Percentiles rank a stretch among this genome's conserved stretches.
Conservation (phyloP, 2,329 filamentous ascomycete species). For the Cladorrhinum sp. region DNA sequence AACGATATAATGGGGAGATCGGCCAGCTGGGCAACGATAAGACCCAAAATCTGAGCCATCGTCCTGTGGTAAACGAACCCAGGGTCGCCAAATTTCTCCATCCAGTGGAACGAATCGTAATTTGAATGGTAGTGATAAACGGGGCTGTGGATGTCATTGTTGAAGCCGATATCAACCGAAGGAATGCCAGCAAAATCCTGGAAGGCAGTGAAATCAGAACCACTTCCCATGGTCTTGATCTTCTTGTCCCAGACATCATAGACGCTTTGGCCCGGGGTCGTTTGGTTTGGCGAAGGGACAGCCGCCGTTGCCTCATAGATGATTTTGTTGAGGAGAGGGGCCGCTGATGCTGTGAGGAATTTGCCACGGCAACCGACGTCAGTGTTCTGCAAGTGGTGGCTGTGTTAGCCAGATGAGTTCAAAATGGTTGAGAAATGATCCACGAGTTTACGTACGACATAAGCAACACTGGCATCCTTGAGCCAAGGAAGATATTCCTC, state of each 20-base stretch:
- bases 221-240: slow-evolving; percentile 67
- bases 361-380: slow-evolving; percentile 70
- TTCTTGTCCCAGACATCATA: slow-evolving; percentile 62
- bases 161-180: slow-evolving; percentile 62
- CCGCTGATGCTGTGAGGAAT: slow-evolving; percentile 62
- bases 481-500: slow-evolving; percentile 87
- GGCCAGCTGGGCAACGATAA: slow-evolving; percentile 59
- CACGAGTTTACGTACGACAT: slow-evolving; percentile 45
- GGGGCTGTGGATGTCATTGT: slow-evolving; percentile 41
- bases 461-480: slow-evolving; percentile 68
- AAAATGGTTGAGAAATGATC: background rate
- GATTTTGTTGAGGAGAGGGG: slow-evolving; percentile 72
- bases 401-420: slow-evolving; percentile 5
- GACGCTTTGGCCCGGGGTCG: slow-evolving; percentile 64
- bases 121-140: slow-evolving; percentile 87
- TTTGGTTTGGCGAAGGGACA: slow-evolving; percentile 73
- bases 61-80: slow-evolving; percentile 64
- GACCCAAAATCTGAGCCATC: slow-evolving; percentile 62
- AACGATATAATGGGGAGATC: slow-evolving; percentile 63
- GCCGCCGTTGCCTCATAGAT: slow-evolving; percentile 63
- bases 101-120: slow-evolving; percentile 89
- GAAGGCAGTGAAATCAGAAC: slow-evolving; percentile 73
- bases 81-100: slow-evolving; percentile 74
- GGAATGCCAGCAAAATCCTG: slow-evolving; percentile 69
- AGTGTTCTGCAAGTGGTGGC: slow-evolving; percentile 54